phyloP scores from a whole-genome alignment of 2,329 filamentous ascomycete genomes.

The Curvularia sp. region DNA sequence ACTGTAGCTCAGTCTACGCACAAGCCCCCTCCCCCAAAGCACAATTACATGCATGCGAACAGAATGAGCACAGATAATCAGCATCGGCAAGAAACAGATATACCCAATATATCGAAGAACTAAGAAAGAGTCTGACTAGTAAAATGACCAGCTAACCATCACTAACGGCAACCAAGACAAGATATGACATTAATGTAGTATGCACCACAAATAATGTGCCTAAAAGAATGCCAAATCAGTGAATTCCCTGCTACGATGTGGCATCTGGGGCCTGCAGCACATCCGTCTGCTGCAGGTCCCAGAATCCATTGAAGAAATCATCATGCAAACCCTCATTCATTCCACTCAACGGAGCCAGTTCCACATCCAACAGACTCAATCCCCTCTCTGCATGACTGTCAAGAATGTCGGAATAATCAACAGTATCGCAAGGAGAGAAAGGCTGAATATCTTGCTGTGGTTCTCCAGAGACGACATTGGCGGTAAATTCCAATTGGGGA shows the following conservation, averaged over 20 bases:
- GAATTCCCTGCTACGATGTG: no score
- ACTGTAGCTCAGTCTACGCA: background rate
- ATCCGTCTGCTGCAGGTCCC: slow-evolving; percentile 4
- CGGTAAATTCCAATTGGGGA: background rate
- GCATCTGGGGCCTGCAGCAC: background rate
- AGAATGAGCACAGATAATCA: no score
- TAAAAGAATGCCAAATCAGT: no score
- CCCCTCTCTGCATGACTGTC: slow-evolving; percentile 8
- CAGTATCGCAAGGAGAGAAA: background rate
- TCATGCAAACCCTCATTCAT: background rate
- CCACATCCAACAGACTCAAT: slow-evolving; percentile 15
- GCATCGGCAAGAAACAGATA: no score
- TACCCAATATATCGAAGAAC: no score
- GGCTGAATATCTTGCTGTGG: slow-evolving; percentile 3
- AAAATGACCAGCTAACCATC: slow-evolving; percentile 5
- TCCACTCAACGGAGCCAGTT: background rate
- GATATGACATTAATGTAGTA: background rate
- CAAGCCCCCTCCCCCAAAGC: no score
- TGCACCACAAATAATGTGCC: background rate
- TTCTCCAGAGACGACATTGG: slow-evolving; percentile 1
- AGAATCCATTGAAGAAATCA: slow-evolving; percentile 1
- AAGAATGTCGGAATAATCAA: slow-evolving; percentile 8
- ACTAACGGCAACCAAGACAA: background rate
- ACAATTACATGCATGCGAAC: no score
- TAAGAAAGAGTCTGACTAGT: background rate